phyloP scores from a whole-genome alignment of 495 filamentous ascomycete genomes.

The Aspergillus kassunensis region DNA sequence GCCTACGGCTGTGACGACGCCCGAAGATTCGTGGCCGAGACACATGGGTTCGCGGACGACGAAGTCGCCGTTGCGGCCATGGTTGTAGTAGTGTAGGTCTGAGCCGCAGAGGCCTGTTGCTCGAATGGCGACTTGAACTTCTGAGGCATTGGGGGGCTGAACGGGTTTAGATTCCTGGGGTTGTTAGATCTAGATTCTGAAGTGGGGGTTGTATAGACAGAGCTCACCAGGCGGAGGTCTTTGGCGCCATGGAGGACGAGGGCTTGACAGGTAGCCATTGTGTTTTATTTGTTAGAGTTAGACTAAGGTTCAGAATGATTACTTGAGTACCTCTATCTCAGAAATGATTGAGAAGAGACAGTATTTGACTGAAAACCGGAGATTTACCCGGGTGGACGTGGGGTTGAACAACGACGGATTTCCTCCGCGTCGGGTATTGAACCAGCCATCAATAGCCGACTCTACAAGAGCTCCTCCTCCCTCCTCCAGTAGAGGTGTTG shows the following conservation, averaged over 20 bases:
- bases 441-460: constrained; percentile 31
- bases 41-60: constrained; percentile 67
- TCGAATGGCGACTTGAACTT: constrained; percentile 71
- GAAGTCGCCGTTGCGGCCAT: constrained; percentile 81
- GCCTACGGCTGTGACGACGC: constrained; percentile 62
- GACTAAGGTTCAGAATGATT: too few species aligned
- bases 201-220: neutral
- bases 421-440: constrained; percentile 37
- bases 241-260: constrained; percentile 68
- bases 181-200: neutral
- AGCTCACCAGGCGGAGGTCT: constrained; percentile 59
- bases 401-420: constrained; percentile 22
- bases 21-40: constrained; percentile 77
- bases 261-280: constrained; percentile 41
- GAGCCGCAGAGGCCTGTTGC: constrained; percentile 80
- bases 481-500: neutral
- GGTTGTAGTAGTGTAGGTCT: constrained; percentile 80
- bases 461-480: too few species aligned
- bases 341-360: neutral
- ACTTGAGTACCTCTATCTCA: too few species aligned
- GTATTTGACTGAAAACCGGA: constrained; percentile 1
- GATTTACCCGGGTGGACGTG: constrained; percentile 12
- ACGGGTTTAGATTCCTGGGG: constrained; percentile 41
- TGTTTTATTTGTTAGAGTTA: constrained; percentile 5
- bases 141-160: constrained; percentile 42